These are phyloP conservation scores for Recurvomyces mirabilis DNA, from an alignment of 495 filamentous ascomycete genomes.

Conservation along the genomic window DNA sequence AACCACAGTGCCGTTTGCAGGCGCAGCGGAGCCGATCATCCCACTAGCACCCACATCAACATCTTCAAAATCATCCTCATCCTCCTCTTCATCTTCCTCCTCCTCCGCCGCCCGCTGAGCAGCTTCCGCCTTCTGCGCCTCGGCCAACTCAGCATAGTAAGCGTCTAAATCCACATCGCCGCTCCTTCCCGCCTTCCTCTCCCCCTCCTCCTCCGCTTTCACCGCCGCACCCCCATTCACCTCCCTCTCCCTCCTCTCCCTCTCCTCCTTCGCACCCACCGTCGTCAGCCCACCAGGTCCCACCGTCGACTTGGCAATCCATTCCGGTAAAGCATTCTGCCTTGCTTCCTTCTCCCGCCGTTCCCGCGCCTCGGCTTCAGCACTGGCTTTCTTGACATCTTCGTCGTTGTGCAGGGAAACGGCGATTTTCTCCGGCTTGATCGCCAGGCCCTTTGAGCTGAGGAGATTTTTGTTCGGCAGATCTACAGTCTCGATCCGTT, in stretches of 20 bases:
- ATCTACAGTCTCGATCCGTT: conserved; percentile 16
- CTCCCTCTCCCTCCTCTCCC: conserved; percentile 12
- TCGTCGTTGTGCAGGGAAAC: conserved; percentile 59
- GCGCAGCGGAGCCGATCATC: not conserved
- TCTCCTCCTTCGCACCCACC: conserved; percentile 21
- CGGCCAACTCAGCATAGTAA: conserved; percentile 9
- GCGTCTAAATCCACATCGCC: conserved; percentile 34
- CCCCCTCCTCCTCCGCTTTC: conserved; percentile 36
- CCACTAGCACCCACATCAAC: conserved; percentile 28
- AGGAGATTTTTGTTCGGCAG: conserved; percentile 11
- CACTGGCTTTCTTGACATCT: conserved; percentile 64
- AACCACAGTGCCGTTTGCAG: not conserved
- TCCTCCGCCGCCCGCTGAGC: not conserved
- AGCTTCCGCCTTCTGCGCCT: conserved; percentile 3
- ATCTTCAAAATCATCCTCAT: conserved; percentile 23
- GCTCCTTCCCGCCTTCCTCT: conserved; percentile 34
- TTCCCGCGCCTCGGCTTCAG: conserved; percentile 51
- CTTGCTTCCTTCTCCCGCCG: conserved; percentile 62
- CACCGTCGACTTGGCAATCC: conserved; percentile 84
- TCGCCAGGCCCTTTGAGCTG: conserved; percentile 12
- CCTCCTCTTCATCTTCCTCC: conserved; percentile 6
- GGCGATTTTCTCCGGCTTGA: conserved; percentile 56
- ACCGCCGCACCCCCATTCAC: not conserved
- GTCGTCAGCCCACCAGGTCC: conserved; percentile 29
- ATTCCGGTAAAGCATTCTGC: conserved; percentile 78